Conservation (phyloP, 352 stramenopile species). For the Globisporangium solare region DNA sequence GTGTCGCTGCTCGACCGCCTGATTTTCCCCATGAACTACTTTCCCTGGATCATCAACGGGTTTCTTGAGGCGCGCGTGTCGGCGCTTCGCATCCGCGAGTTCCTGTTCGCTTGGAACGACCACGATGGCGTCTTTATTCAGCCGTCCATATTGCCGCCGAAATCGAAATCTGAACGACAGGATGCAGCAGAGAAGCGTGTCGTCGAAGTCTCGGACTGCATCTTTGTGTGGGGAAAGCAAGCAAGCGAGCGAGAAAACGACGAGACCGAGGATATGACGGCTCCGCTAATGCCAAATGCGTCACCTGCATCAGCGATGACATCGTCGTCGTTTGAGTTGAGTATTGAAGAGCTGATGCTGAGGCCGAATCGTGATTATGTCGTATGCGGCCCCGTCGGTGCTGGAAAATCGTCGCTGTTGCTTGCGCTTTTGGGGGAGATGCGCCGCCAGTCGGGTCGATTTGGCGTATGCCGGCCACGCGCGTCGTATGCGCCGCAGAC, state of each 20-base stretch:
- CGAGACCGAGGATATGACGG: background rate
- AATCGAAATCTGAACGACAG: conserved; percentile 2
- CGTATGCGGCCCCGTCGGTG: conserved; percentile 88
- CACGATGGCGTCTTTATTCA: conserved; percentile 2
- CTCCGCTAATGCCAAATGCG: conserved; percentile 9
- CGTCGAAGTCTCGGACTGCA: conserved; percentile 23
- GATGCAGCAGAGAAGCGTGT: conserved; percentile 4
- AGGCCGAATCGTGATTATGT: conserved; percentile 40
- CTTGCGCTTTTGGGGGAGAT: conserved; percentile 96
- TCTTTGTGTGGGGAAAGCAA: conserved; percentile 25
- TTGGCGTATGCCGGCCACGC: conserved; percentile 14
- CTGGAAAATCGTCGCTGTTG: conserved; percentile 95
- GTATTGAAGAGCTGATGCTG: conserved; percentile 40
- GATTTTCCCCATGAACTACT: conserved; percentile 91
- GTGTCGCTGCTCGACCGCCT: conserved; percentile 85
- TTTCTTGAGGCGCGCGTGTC: conserved; percentile 86
- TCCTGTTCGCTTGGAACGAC: conserved; percentile 41
- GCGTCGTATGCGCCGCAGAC: conserved; percentile 73
- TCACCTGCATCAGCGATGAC: background rate
- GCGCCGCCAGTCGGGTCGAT: conserved; percentile 32
- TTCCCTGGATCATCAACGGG: conserved; percentile 89
- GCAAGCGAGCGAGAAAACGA: background rate
- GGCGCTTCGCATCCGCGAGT: conserved; percentile 63
- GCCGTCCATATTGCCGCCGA: conserved; percentile 6
- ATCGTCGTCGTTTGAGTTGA: conserved; percentile 31